Percentiles rank a stretch among this genome's conserved stretches.
phyloP scores from a whole-genome alignment of 805 yeast species.

The Citeromyces matritensis region DNA sequence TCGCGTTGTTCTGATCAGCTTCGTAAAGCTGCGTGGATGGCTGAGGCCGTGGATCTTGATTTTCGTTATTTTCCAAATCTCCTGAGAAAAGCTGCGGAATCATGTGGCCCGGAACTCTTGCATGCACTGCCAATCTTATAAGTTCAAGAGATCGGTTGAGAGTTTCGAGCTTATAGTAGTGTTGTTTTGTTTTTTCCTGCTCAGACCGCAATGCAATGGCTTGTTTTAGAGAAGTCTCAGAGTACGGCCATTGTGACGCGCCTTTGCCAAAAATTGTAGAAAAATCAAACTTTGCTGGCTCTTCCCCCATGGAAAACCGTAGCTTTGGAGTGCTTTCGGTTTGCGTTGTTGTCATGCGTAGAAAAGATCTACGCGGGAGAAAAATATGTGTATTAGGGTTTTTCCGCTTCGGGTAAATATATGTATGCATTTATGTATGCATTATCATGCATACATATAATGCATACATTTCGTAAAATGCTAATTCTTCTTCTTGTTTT shows the following conservation, averaged over 20 bases:
- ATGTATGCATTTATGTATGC: too few species aligned
- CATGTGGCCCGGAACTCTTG: slow-evolving; percentile 9
- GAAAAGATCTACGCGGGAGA: too few species aligned
- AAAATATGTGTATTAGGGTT: too few species aligned
- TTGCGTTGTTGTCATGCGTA: too few species aligned
- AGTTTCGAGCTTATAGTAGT: slow-evolving; percentile 51
- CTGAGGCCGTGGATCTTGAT: not conserved
- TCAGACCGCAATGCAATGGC: slow-evolving; percentile 44
- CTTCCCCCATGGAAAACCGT: too few species aligned
- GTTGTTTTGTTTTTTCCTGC: slow-evolving; percentile 77
- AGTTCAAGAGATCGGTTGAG: slow-evolving; percentile 46
- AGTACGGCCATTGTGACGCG: slow-evolving; percentile 32
- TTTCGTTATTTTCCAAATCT: slow-evolving; percentile 3
- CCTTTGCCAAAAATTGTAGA: too few species aligned
- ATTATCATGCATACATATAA: too few species aligned
- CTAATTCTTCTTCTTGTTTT: too few species aligned
- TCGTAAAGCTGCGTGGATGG: not conserved
- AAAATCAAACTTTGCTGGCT: too few species aligned
- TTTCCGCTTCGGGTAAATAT: too few species aligned
- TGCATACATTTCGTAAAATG: too few species aligned
- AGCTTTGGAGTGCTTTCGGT: too few species aligned
- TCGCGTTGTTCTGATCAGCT: not conserved
- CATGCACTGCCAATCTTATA: slow-evolving; percentile 39
- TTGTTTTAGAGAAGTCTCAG: slow-evolving; percentile 40
- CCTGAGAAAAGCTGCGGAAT: slow-evolving; percentile 4